Conservation (phyloP, 2,329 filamentous ascomycete species). For the Alternaria metachromatica region DNA sequence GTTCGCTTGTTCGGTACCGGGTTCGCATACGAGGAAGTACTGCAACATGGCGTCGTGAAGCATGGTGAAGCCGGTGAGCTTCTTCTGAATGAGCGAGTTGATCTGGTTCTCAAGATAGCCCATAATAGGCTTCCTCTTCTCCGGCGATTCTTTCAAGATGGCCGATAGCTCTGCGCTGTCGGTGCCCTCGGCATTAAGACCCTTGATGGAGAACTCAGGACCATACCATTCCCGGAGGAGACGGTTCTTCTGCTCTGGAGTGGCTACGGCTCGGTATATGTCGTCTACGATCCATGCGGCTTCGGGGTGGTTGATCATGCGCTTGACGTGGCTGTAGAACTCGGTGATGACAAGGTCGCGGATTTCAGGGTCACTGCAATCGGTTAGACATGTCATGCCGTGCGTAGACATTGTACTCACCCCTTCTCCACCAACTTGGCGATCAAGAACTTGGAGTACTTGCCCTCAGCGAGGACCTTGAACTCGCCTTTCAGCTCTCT, state of each 20-base stretch:
- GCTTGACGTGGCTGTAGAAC: slow-evolving; percentile 92
- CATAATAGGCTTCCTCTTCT: slow-evolving; percentile 88
- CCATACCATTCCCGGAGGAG: slow-evolving; percentile 96
- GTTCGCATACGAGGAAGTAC: slow-evolving; percentile 83
- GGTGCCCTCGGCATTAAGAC: slow-evolving; percentile 56
- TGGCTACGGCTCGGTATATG: slow-evolving; percentile 88
- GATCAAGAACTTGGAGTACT: slow-evolving; percentile 96
- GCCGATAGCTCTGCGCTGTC: slow-evolving; percentile 70
- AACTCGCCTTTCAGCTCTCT: slow-evolving; percentile 86
- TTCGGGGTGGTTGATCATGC: slow-evolving; percentile 94
- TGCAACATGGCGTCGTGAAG: slow-evolving; percentile 98
- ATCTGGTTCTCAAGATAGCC: slow-evolving; percentile 84
- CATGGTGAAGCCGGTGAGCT: slow-evolving; percentile 95
- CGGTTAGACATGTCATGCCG: slow-evolving; percentile 13
- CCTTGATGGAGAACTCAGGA: slow-evolving; percentile 85
- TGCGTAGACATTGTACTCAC: slow-evolving; percentile 30
- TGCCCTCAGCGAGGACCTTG: slow-evolving; percentile 85
- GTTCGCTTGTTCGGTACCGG: slow-evolving; percentile 79
- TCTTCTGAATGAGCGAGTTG: slow-evolving; percentile 94
- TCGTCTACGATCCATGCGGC: slow-evolving; percentile 98
- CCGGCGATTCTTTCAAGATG: slow-evolving; percentile 78
- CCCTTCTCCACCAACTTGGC: slow-evolving; percentile 93
- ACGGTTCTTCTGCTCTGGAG: slow-evolving; percentile 81
- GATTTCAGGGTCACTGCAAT: slow-evolving; percentile 75
- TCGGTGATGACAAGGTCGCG: slow-evolving; percentile 89